Evolutionary conservation across 1,284 basidiomycete species (phyloP), one percentile per base, ranked within the genome.

Genomic region (Apiotrichum sp.): DNA sequence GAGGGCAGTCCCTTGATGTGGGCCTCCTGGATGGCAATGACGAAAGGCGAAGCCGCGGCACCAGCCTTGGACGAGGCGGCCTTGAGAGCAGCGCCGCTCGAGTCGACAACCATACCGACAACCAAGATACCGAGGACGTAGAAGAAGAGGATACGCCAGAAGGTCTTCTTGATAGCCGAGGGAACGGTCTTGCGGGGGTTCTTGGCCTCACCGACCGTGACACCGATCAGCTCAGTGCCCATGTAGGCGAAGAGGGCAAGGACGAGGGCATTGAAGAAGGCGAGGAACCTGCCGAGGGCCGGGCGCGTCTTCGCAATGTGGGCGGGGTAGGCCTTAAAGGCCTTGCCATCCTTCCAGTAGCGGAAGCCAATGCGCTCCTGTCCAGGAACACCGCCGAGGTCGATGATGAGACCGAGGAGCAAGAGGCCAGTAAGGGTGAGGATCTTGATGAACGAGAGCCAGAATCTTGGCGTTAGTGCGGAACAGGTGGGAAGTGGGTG

Each of bases 11-110:
- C 73, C 42, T 72, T 70, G 73, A 82, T 79, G 53, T 73, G 71
- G 6, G 77, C 75, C 5, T 63, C 51, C 31, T 62, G 48, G 58
- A 78, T 78, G 16, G 78, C 82, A 13, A 89, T 85, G 48, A 89
- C 85, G 70, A 89, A 89, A 0, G 88, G 87, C 48, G 85, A 88
- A 4, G 87, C 87, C 13, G 84, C 82, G 11, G 85, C 83, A 51
- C 84, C 84, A 38, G 7, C 35, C 6, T 10, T 10, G 29, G 22
- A 45, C 35, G 22, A 33, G 43, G 50, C 50, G 65, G 67, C 47
- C n/a, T 33, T 16, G 40, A 46, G 38, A 1, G n/a, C 39, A 2
- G 32, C 6, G 22, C 33, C 40, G 9, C 14, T 48, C 43, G 70
- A 71, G 57, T 73, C 71, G 33, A 82, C 86, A 53, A 84, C 79